Conservation (phyloP, 306 rosid genomes). For the Phaseolus lunatus region DNA sequence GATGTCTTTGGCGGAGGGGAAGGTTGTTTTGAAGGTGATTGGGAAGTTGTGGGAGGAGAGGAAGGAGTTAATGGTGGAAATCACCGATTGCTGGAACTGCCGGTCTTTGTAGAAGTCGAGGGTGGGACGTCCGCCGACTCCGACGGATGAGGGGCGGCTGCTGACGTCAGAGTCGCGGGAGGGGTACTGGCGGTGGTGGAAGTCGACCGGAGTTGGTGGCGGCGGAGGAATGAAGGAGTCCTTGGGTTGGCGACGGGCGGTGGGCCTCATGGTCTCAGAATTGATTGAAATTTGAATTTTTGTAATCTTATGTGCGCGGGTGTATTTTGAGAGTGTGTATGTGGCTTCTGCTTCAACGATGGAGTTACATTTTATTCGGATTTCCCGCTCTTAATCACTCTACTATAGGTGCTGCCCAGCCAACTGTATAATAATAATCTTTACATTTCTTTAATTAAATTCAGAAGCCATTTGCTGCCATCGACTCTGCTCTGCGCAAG, state of each 20-base stretch:
- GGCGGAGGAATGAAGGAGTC: slow-evolving; percentile 66
- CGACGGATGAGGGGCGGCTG: slow-evolving; percentile 83
- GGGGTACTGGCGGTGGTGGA: slow-evolving; percentile 43
- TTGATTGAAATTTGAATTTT: slow-evolving; percentile 5
- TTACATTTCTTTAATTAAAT: too few relatives aligned
- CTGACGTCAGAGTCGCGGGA: slow-evolving; percentile 88
- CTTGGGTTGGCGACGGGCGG: slow-evolving; percentile 58
- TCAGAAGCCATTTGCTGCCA: too few relatives aligned
- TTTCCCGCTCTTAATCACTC: too few relatives aligned
- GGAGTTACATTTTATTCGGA: too few relatives aligned
- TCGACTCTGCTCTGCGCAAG: too few relatives aligned
- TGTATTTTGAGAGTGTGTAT: too few relatives aligned
- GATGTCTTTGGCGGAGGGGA: slow-evolving; percentile 81
- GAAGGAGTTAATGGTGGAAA: slow-evolving; percentile 67
- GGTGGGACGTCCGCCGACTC: slow-evolving; percentile 52
- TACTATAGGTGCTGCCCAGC: too few relatives aligned
- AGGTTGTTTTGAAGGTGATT: slow-evolving; percentile 59
- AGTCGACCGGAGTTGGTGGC: slow-evolving; percentile 51
- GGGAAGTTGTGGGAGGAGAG: slow-evolving; percentile 63
- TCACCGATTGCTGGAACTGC: slow-evolving; percentile 59
- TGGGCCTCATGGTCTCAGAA: slow-evolving; percentile 59
- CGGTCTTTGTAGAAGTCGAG: slow-evolving; percentile 88
- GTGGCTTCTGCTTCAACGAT: too few relatives aligned
- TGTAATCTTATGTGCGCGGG: neutral
- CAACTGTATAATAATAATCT: too few relatives aligned